A percentile compares a stretch with the other conserved stretches of the same genome.
These are phyloP conservation scores for Actinidia arguta DNA, from an alignment of 179 eudicot genomes.

Conservation along the genomic window DNA sequence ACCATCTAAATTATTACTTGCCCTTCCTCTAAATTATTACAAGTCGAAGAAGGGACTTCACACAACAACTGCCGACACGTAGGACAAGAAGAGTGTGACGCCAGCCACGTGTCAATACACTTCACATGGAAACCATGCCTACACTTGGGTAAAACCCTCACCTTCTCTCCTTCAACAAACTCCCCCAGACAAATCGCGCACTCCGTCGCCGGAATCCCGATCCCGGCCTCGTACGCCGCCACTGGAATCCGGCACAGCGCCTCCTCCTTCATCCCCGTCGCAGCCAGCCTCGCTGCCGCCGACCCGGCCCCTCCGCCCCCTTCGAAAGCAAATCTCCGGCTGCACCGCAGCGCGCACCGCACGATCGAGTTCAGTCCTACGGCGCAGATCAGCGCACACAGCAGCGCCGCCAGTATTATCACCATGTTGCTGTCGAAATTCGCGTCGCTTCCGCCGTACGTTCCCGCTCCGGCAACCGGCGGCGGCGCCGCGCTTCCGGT, in stretches of 20 bases:
- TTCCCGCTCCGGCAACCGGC: not conserved
- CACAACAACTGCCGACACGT: conserved; percentile 16
- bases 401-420: conserved; percentile 57
- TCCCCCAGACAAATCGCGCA: conserved; percentile 34
- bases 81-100: conserved; percentile 33
- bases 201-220: conserved; percentile 22
- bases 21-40: not conserved
- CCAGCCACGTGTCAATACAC: conserved; percentile 33
- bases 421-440: conserved; percentile 67
- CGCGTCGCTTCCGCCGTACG: not conserved
- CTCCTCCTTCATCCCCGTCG: conserved; percentile 58
- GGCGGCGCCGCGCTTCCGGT: not conserved
- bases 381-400: conserved; percentile 65
- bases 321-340: conserved; percentile 34
- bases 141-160: conserved; percentile 30
- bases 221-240: conserved; percentile 36
- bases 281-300: not conserved
- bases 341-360: conserved; percentile 49
- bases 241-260: conserved; percentile 52
- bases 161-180: conserved; percentile 28
- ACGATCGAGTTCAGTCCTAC: conserved; percentile 61
- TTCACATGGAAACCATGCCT: conserved; percentile 38
- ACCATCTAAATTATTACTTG: not conserved
- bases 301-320: not conserved
- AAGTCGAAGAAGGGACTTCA: not conserved